Evolutionary conservation across 805 yeast species (phyloP).

Genomic region (Pichia eremophila): DNA sequence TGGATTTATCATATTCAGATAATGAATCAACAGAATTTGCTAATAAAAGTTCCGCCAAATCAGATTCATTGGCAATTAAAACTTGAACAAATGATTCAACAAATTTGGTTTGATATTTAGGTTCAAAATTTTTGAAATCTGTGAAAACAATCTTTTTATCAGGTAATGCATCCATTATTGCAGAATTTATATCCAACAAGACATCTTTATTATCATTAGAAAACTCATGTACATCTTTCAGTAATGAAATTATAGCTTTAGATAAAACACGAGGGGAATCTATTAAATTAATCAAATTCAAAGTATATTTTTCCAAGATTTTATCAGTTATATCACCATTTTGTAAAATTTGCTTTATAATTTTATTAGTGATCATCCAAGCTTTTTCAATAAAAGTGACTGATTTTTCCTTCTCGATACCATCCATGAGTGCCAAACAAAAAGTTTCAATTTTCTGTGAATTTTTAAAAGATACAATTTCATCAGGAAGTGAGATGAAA

Average conservation of each 20-base stretch:
- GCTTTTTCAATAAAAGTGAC: constrained; percentile 16
- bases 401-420: constrained; percentile 18
- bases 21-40: constrained; percentile 21
- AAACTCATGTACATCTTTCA: constrained; percentile 10
- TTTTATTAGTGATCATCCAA: constrained; percentile 20
- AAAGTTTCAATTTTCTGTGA: constrained; percentile 6
- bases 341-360: constrained; percentile 6
- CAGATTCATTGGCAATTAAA: constrained; percentile 12
- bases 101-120: constrained; percentile 12
- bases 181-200: constrained; percentile 16
- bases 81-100: constrained; percentile 18
- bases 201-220: constrained; percentile 14
- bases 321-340: not conserved
- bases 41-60: constrained; percentile 14
- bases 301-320: constrained; percentile 8
- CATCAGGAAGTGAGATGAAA: constrained; percentile 15
- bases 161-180: constrained; percentile 18
- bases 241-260: constrained; percentile 1
- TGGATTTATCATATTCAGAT: constrained; percentile 11
- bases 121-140: constrained; percentile 5
- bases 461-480: constrained; percentile 10
- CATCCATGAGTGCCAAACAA: constrained; percentile 12
- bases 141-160: constrained; percentile 11
- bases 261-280: constrained; percentile 15
- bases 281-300: constrained; percentile 9